Evolutionary conservation across 1,284 basidiomycete species (phyloP).

Genomic region (Cryptococcus wingfieldii): DNA sequence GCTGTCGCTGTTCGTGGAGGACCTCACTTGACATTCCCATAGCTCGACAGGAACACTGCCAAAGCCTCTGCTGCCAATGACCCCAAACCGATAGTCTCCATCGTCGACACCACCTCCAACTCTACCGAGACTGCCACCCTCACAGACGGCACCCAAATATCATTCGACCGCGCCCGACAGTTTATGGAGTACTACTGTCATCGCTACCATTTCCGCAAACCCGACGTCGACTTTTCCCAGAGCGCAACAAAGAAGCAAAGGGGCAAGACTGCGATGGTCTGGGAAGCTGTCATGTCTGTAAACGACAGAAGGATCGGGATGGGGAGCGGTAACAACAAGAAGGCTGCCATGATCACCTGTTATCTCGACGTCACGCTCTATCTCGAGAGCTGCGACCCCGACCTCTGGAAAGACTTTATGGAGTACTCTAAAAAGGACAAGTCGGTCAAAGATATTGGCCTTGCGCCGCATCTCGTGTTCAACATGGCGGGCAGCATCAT

Average conservation of each 20-base stretch:
- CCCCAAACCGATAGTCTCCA: slow-evolving; percentile 2
- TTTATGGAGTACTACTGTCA: slow-evolving; percentile 97
- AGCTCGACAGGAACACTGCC: slow-evolving; percentile 22
- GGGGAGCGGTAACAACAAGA: slow-evolving; percentile 68
- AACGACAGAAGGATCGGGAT: slow-evolving; percentile 75
- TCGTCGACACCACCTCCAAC: neutral
- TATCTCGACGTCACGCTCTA: slow-evolving; percentile 86
- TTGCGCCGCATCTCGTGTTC: slow-evolving; percentile 69
- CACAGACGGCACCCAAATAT: slow-evolving; percentile 64
- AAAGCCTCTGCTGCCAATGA: neutral
- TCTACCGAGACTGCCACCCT: slow-evolving; percentile 48
- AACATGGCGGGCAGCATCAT: slow-evolving; percentile 65
- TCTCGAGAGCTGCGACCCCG: slow-evolving; percentile 74
- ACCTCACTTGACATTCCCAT: neutral
- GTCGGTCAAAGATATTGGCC: slow-evolving; percentile 50
- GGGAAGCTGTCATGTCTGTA: slow-evolving; percentile 81
- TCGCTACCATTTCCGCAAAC: slow-evolving; percentile 72
- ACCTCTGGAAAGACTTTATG: slow-evolving; percentile 72
- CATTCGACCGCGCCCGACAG: slow-evolving; percentile 70
- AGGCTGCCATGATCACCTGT: slow-evolving; percentile 66
- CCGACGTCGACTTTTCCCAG: slow-evolving; percentile 63
- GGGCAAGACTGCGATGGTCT: slow-evolving; percentile 48
- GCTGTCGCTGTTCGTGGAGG: neutral
- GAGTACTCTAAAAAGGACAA: slow-evolving; percentile 34
- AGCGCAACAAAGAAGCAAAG: slow-evolving; percentile 15